phyloP scores from a whole-genome alignment of 1,284 basidiomycete species.

The Salmacisia buchloeana region DNA sequence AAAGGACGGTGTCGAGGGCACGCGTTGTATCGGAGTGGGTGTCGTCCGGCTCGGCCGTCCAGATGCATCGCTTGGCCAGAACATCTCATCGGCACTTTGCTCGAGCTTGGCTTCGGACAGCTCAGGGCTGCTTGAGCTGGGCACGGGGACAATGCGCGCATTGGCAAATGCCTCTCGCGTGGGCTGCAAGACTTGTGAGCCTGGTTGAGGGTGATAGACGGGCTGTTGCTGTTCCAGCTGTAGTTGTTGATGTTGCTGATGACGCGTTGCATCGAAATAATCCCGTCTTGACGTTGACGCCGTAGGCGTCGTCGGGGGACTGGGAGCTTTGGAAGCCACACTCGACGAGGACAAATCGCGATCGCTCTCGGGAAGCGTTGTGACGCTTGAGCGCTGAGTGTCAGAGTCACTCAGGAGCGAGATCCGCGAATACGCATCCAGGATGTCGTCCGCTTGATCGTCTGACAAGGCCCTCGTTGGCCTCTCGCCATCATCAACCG shows the following conservation, averaged over 20 bases:
- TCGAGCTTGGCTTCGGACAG: background rate
- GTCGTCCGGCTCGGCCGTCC: conserved; percentile 12
- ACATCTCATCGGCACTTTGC: background rate
- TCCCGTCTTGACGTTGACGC: background rate
- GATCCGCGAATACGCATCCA: conserved; percentile 37
- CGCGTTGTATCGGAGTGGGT: conserved; percentile 27
- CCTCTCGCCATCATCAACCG: background rate
- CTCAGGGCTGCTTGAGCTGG: background rate
- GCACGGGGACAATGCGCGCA: conserved; percentile 4
- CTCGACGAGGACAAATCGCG: background rate
- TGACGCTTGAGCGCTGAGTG: conserved; percentile 36
- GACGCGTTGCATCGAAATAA: background rate
- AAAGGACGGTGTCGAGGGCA: conserved; percentile 31
- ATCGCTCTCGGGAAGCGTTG: conserved; percentile 24
- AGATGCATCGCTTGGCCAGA: background rate
- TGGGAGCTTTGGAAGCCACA: background rate
- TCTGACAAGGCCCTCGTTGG: conserved; percentile 26
- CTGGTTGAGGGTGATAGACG: background rate
- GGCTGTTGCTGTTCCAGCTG: background rate
- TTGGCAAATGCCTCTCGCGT: conserved; percentile 1
- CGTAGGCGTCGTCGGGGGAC: background rate
- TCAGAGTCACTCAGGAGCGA: conserved; percentile 33
- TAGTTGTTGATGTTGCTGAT: background rate
- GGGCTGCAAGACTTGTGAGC: background rate
- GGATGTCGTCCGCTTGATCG: conserved; percentile 35